A percentile compares a stretch with the other conserved stretches of the same genome.
phyloP scores from a whole-genome alignment of 306 rosid genomes.

The Crataegus laevigata region DNA sequence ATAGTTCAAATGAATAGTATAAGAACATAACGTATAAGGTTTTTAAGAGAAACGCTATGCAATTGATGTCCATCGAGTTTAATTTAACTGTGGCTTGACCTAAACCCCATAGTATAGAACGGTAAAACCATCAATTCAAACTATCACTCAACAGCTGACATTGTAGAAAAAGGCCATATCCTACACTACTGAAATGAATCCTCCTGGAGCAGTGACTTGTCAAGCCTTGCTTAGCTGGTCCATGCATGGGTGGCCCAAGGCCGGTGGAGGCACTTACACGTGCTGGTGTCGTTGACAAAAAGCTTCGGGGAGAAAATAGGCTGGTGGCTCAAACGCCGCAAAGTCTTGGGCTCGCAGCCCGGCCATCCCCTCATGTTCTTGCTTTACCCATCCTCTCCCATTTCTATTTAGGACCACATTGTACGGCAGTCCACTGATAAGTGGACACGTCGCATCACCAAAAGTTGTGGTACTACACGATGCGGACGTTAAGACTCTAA shows the following conservation, averaged over 20 bases:
- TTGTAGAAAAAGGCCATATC: background rate
- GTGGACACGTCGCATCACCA: constrained; percentile 1
- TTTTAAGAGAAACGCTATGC: background rate
- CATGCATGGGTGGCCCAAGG: background rate
- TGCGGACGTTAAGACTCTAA: background rate
- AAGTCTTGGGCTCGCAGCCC: background rate
- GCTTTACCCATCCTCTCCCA: background rate
- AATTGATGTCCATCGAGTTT: background rate
- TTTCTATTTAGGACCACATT: background rate
- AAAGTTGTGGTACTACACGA: background rate
- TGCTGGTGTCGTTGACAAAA: constrained; percentile 2
- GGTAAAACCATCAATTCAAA: background rate
- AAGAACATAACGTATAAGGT: background rate
- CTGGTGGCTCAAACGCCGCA: background rate
- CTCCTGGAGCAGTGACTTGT: background rate
- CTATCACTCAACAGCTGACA: background rate
- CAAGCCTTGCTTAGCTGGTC: background rate
- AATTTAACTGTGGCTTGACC: background rate
- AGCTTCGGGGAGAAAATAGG: background rate
- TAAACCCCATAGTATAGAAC: background rate
- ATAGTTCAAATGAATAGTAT: background rate
- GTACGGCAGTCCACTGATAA: background rate
- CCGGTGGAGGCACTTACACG: background rate
- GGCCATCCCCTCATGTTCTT: background rate
- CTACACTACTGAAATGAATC: background rate